A percentile compares a stretch with the other conserved stretches of the same genome.
Evolutionary conservation across 768 basidiomycete genomes (phyloP).

Genomic region (Lentinula sp.): DNA sequence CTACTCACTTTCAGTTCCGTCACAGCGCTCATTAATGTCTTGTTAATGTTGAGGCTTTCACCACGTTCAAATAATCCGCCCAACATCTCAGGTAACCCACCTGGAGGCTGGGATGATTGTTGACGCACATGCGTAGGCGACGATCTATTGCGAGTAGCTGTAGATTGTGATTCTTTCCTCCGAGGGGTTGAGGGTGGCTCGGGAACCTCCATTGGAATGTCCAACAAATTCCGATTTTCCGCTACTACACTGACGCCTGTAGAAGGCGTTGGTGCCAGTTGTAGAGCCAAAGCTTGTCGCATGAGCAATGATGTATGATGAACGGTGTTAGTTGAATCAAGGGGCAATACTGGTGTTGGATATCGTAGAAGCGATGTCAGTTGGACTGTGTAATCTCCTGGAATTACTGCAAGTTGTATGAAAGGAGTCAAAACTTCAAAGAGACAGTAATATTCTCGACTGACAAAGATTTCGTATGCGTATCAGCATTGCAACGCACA

Average conservation of each 20-base stretch:
- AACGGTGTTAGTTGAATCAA: constrained; percentile 28
- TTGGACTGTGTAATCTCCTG: constrained; percentile 81
- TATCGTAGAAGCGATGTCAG: constrained; percentile 84
- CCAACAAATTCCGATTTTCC: constrained; percentile 77
- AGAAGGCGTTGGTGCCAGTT: constrained; percentile 65
- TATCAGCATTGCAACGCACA: constrained; percentile 92
- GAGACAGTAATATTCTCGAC: constrained; percentile 21
- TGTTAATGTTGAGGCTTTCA: constrained; percentile 81
- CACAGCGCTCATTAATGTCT: constrained; percentile 74
- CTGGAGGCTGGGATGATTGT: constrained; percentile 29
- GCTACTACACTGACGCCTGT: constrained; percentile 74
- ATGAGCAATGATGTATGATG: constrained; percentile 69
- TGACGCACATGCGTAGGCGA: constrained; percentile 30
- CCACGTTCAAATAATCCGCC: constrained; percentile 69
- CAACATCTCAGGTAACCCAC: constrained; percentile 67
- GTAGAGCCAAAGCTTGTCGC: constrained; percentile 76
- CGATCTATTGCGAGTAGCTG: constrained; percentile 14
- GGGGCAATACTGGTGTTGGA: constrained; percentile 46
- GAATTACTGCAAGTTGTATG: constrained; percentile 52
- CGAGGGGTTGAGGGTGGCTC: constrained; percentile 31
- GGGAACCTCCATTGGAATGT: constrained; percentile 65
- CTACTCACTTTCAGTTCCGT: constrained; percentile 63
- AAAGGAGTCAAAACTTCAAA: not conserved
- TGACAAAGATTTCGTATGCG: constrained; percentile 85
- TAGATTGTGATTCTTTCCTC: constrained; percentile 23